Evolutionary conservation across 2,329 filamentous ascomycete species (phyloP).

Genomic region (Thelonectria olida): DNA sequence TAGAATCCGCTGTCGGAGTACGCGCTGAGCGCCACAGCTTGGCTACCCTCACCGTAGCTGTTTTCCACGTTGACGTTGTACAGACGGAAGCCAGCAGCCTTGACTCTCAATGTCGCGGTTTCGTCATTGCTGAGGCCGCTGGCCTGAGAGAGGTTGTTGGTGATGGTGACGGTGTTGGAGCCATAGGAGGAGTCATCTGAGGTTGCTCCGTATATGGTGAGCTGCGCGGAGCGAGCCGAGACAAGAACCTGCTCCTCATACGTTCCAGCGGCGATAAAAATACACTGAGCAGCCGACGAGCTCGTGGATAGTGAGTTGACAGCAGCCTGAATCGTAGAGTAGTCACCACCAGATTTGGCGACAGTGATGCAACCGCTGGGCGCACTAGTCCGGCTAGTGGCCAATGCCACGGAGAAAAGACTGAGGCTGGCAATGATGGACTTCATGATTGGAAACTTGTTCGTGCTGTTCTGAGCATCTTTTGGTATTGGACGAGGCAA

Average conservation of each 20-base stretch:
- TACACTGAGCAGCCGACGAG: constrained; percentile 59
- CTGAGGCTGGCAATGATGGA: constrained; percentile 1
- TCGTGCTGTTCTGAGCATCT: background rate
- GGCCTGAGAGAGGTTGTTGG: constrained; percentile 52
- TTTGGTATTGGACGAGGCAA: background rate
- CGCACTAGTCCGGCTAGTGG: constrained; percentile 41
- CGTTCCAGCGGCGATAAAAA: constrained; percentile 71
- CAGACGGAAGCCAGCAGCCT: constrained; percentile 59
- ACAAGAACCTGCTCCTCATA: constrained; percentile 66
- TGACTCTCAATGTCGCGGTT: constrained; percentile 56
- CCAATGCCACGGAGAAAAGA: constrained; percentile 25
- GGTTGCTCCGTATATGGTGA: constrained; percentile 67
- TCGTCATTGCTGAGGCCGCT: constrained; percentile 61
- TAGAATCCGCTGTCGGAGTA: constrained; percentile 58
- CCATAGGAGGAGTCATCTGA: constrained; percentile 56
- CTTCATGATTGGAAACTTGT: constrained; percentile 12
- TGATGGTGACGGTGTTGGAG: constrained; percentile 66
- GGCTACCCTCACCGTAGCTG: constrained; percentile 55
- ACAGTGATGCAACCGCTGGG: constrained; percentile 61
- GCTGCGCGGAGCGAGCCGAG: constrained; percentile 57
- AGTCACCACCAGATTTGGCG: constrained; percentile 47
- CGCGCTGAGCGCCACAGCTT: constrained; percentile 58
- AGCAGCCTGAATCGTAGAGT: constrained; percentile 59
- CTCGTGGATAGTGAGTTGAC: constrained; percentile 64
- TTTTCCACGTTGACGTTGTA: constrained; percentile 69